A percentile compares a stretch with the other conserved stretches of the same genome.
Evolutionary conservation across 2,329 filamentous ascomycete genomes (phyloP).

Genomic region (Monosporascus ibericus): DNA sequence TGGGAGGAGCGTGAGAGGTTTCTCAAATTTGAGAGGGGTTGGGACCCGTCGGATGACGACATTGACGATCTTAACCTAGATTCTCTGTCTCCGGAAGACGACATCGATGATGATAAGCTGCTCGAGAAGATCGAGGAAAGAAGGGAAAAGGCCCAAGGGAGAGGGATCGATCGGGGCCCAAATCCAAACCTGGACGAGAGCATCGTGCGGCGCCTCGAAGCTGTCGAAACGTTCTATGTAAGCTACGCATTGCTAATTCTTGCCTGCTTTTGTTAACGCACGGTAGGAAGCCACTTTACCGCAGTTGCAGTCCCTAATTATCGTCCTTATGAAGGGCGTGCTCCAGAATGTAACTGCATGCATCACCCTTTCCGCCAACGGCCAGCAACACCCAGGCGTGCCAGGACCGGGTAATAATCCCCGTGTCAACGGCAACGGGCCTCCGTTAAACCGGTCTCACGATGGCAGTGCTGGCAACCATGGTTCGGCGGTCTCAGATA

Average conservation of each 20-base stretch:
- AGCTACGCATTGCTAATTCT: conserved; percentile 30
- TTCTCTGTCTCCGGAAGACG: conserved; percentile 16
- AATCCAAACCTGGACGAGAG: conserved; percentile 43
- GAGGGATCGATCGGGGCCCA: conserved; percentile 45
- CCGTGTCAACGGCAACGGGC: conserved; percentile 32
- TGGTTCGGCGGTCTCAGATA: conserved; percentile 28
- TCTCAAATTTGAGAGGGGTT: conserved; percentile 87
- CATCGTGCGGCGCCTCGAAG: conserved; percentile 61
- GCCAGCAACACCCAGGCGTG: conserved; percentile 38
- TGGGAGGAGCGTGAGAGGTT: conserved; percentile 93
- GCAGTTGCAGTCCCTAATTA: conserved; percentile 85
- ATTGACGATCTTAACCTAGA: conserved; percentile 36
- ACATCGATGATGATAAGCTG: conserved; percentile 32
- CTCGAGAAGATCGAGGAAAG: conserved; percentile 34
- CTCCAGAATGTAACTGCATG: conserved; percentile 83
- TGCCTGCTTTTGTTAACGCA: conserved; percentile 22
- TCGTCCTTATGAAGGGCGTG: conserved; percentile 85
- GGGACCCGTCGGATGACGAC: conserved; percentile 52
- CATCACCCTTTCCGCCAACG: conserved; percentile 52
- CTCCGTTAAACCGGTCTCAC: conserved; percentile 23
- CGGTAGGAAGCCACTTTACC: conserved; percentile 66
- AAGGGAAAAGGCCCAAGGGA: conserved; percentile 35
- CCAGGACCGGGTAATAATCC: conserved; percentile 29
- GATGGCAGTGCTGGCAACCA: conserved; percentile 25
- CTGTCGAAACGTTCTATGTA: conserved; percentile 82